These are phyloP conservation scores for Hypholoma sublateritium DNA, from an alignment of 768 basidiomycete genomes.

Conservation along the genomic window DNA sequence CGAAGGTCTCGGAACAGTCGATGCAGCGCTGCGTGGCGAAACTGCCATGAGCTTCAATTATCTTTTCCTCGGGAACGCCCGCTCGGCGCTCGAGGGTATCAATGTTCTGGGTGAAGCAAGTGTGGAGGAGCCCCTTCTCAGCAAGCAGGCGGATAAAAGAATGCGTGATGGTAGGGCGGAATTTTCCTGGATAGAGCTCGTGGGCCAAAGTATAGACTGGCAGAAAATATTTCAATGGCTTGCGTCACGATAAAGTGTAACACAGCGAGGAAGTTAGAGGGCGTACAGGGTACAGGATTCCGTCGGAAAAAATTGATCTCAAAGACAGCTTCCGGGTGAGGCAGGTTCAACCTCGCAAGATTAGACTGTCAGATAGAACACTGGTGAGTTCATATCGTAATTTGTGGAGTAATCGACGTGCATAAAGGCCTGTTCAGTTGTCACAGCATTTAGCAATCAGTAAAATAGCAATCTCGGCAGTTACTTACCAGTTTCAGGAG, in stretches of 20 bases:
- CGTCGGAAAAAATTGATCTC: constrained; percentile 83
- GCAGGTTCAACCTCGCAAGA: constrained; percentile 72
- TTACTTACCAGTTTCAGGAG: constrained; percentile 73
- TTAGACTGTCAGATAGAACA: constrained; percentile 55
- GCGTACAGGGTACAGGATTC: constrained; percentile 79
- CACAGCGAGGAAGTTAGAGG: not conserved
- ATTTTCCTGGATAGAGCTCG: constrained; percentile 90
- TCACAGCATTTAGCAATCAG: not conserved
- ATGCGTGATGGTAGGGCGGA: constrained; percentile 86
- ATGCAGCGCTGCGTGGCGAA: constrained; percentile 89
- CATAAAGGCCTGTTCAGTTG: constrained; percentile 49
- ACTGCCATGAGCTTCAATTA: constrained; percentile 95
- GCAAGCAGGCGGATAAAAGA: constrained; percentile 85
- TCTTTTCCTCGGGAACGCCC: constrained; percentile 67
- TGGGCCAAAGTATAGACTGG: constrained; percentile 91
- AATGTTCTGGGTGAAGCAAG: constrained; percentile 89
- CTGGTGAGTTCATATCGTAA: not conserved
- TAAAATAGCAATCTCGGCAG: not conserved
- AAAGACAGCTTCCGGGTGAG: constrained; percentile 96
- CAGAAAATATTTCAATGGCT: not conserved
- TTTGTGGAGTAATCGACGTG: constrained; percentile 23
- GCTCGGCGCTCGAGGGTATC: constrained; percentile 89
- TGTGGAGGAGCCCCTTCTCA: constrained; percentile 66
- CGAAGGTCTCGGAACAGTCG: constrained; percentile 59
- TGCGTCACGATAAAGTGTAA: not conserved